A percentile compares a stretch with the other conserved stretches of the same genome.
These are phyloP conservation scores for Fermentozyma sake DNA, from an alignment of 1,139 yeast species.

Conservation along the genomic window DNA sequence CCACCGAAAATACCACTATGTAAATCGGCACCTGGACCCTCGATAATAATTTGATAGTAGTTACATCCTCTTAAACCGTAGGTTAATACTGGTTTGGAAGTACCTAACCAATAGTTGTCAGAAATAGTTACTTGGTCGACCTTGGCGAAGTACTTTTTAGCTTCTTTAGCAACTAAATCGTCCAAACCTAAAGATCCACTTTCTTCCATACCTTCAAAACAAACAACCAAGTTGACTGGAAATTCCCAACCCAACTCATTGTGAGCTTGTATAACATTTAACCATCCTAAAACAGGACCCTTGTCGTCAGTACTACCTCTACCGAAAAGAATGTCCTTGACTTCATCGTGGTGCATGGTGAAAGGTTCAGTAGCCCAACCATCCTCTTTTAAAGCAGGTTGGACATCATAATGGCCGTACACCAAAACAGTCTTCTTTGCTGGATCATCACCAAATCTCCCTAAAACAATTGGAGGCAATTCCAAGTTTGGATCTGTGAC, in stretches of 20 bases:
- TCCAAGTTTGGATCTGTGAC: constrained; percentile 58
- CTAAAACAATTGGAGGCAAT: constrained; percentile 90
- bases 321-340: constrained; percentile 68
- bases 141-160: constrained; percentile 70
- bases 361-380: constrained; percentile 97
- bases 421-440: constrained; percentile 80
- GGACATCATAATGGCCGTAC: constrained; percentile 97
- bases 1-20: constrained; percentile 99
- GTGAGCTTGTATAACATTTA: constrained; percentile 89
- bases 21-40: constrained; percentile 95
- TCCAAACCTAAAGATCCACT: constrained; percentile 93
- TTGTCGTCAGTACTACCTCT: constrained; percentile 97
- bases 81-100: constrained; percentile 92
- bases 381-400: constrained; percentile 88
- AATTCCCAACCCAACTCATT: constrained; percentile 76
- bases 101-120: constrained; percentile 98
- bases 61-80: constrained; percentile 97
- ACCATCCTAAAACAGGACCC: constrained; percentile 98
- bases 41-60: constrained; percentile 77
- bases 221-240: constrained; percentile 87
- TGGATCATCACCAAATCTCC: constrained; percentile 79
- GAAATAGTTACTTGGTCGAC: constrained; percentile 95
- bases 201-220: constrained; percentile 99
- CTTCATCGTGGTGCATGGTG: constrained; percentile 53
- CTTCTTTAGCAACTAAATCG: constrained; percentile 73